Evolutionary conservation across 1,284 basidiomycete species (phyloP), one percentile per base, ranked within the genome.

Genomic region (Inonotus obliquus): DNA sequence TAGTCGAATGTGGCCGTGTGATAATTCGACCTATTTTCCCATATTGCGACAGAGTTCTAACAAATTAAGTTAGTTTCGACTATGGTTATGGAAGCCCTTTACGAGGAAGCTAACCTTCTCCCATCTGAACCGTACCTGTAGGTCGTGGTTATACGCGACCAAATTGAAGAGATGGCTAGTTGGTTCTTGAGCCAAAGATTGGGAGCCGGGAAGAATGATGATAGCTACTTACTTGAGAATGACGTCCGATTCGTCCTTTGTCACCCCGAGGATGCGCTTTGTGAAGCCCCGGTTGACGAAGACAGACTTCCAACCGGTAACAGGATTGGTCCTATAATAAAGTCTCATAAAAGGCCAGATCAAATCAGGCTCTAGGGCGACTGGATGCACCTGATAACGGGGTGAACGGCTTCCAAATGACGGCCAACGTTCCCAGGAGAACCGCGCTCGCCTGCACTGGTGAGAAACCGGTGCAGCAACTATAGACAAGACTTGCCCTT

Each of bases 241-340:
- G 35, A 75, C 67, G 49, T 83, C 79, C 27, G 81, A 83, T 73
- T 90, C 88, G 58, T 83, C 82, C 19, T 74, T 73, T 3, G 77
- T 76, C 44, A 90, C 75, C 68, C 84, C 86, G 48, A 83, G 72
- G 68, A 90, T 86, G 38, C 80, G 78, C 65, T 77, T 81, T 1
- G 85, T 89, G 74, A 90, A 90, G 7, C 77, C 80, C 48, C 70
- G 68, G 76, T 89, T 88, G 59, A 89, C 84, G 67, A 85, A 89
- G 29, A 89, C 71, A 0, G 76, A 73, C 69, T 88, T 86, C 77
- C 79, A 87, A 2, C 87, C 87, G 0, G 87, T 89, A 2, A 88
- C 81, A 4, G 84, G 83, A 67, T 84, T 76, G 3, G 79, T 82
- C 48, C 81, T 60, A 73, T 57, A 82, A 78, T 4, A 80, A 80